Evolutionary conservation across 306 rosid genomes (phyloP), one percentile per base, ranked within the genome.

Genomic region (Mucuna pruriens): DNA sequence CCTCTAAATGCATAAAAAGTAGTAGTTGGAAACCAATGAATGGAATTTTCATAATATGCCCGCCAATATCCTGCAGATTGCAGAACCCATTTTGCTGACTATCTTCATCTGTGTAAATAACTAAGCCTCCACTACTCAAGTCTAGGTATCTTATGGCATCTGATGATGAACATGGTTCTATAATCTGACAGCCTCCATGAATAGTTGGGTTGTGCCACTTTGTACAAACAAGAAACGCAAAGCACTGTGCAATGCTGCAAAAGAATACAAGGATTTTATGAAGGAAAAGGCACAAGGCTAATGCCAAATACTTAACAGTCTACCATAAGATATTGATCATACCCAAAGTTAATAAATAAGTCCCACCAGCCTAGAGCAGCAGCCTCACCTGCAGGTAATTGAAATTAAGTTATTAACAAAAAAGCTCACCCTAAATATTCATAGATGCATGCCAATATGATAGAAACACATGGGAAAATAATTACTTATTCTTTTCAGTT

Each of bases 301-400:
- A 49, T 31, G 23, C 65, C 36, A 79, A 62, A 79, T 64, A 61
- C 44, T 29, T 57, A 63, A 42, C 61, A 80, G 75, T 62, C 36
- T 39, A 66, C 55, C 74, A 71, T 6, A 75, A 77, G 20, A 80
- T 39, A 29, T n/a, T 70, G 69, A 66, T 54, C 70, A 69, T 91
- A 95, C 97, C 97, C 89, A 7, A 72, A 95, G 90, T 90, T 95
- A 69, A 95, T 95, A 84, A 95, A 95, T 45, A 95, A 88, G 86
- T 95, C 97, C 99, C 99, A 95, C 99, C 99, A 95, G 82, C 94
- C 97, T 51, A 95, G 84, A 80, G 93, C 92, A 80, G 94, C 89
- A 77, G 90, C 92, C 87, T 91, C 94, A 73, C 99, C 99, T 95
- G 93, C 81, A 84, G 9, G 42, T 60, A 29, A 79, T 83, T 25